Percentiles rank a stretch among this genome's conserved stretches.
Evolutionary conservation across 208 protist genomes (phyloP).

Genomic region (Trichomonas gallinae): DNA sequence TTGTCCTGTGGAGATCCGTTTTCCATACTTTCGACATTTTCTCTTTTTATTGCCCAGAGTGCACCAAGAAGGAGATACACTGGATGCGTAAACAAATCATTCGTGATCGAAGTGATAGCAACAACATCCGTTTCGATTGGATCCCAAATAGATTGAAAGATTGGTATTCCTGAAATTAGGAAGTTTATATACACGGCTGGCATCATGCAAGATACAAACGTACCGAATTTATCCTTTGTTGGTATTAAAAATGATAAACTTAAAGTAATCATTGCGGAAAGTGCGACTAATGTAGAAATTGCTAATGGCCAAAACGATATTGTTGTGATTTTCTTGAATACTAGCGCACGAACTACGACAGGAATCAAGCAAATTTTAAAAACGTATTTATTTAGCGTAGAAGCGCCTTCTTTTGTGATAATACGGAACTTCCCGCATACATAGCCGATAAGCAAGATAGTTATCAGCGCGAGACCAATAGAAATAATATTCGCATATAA

Average conservation of each 20-base stretch:
- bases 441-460: background rate
- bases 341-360: background rate
- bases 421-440: background rate
- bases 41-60: background rate
- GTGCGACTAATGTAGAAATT: background rate
- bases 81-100: background rate
- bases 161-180: background rate
- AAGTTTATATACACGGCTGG: background rate
- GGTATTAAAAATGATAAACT: background rate
- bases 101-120: background rate
- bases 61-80: background rate
- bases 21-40: background rate
- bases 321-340: background rate
- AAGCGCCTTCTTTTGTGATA: background rate
- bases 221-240: background rate
- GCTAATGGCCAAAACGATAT: background rate
- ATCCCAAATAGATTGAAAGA: background rate
- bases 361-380: background rate
- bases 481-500: background rate
- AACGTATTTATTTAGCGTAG: background rate
- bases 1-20: background rate
- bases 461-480: background rate
- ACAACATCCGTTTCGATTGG: background rate
- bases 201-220: background rate
- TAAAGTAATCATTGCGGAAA: background rate